Base-by-base conservation (phyloP, 148 eudicot genomes). In the Chenopodium album region DNA sequence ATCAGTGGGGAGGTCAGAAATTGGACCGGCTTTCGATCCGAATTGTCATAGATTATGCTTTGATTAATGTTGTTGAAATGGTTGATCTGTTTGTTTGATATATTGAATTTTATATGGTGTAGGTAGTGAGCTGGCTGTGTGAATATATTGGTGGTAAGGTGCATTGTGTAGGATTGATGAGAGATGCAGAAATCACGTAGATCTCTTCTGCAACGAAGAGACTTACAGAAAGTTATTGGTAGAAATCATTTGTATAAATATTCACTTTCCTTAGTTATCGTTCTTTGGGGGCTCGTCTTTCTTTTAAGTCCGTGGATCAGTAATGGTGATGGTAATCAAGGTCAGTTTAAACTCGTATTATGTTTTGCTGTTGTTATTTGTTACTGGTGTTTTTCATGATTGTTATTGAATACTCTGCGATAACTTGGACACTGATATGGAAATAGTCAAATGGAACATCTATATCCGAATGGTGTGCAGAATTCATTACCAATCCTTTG, bases 111-210 rank as follows among this genome's bases (percentile, higher is more conserved):
- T 41, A 26, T 32, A 60, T 71, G 34, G 69, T 63, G 75, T 69
- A 85, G 87, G 84, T 23, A 65, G 66, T 71, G 13, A 63, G 50
- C 64, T 71, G 81, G 70, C 70, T 78, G 84, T 82, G 80, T 65
- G 47, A 50, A 72, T 78, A 19, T 59, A 14, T 73, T 82, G 84
- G 62, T 69, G 68, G 73, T 7, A 67, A 63, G 76, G 76, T 52
- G 82, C 56, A 60, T 47, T 71, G 79, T 41, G 66, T 78, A 23
- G 80, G 84, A 84, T 90, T 92, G 90, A 91, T 92, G 95, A 87
- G 85, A 90, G 86, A 92, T 92, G 98, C 99, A 94, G 92, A 91
- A 92, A 88, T 92, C 99, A 88, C 95, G 95, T 78, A 94, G 86
- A 91, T 95, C 98, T 96, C 94, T 93, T 91, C 95, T 91, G 37